Percentiles rank a stretch among this genome's conserved stretches.
phyloP scores from a whole-genome alignment of 768 basidiomycete genomes.

The Hypholoma fasciculare region DNA sequence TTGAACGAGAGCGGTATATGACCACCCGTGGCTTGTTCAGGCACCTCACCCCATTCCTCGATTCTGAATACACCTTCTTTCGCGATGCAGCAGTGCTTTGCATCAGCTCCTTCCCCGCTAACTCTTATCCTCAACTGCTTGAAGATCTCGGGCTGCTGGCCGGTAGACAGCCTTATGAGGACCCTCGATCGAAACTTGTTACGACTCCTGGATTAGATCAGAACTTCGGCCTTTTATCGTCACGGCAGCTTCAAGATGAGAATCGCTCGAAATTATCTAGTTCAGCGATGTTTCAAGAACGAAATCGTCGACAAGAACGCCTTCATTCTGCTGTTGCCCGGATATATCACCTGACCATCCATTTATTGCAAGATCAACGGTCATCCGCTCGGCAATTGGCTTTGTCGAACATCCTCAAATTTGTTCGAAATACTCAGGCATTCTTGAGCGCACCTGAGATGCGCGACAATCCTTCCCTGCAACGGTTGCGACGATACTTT shows the following conservation, averaged over 20 bases:
- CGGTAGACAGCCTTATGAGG: conserved; percentile 83
- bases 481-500: conserved; percentile 85
- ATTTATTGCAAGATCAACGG: conserved; percentile 68
- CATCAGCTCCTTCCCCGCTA: conserved; percentile 82
- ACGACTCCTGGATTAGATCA: conserved; percentile 37
- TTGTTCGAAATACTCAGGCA: conserved; percentile 78
- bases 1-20: conserved; percentile 80
- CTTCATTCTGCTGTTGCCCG: conserved; percentile 85
- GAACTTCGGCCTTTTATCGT: conserved; percentile 33
- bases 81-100: conserved; percentile 86
- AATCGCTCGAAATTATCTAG: conserved; percentile 46
- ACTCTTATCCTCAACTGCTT: conserved; percentile 75
- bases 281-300: conserved; percentile 44
- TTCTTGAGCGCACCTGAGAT: conserved; percentile 74
- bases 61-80: conserved; percentile 81
- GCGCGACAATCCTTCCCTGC: conserved; percentile 74
- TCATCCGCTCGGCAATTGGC: conserved; percentile 71
- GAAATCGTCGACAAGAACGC: conserved; percentile 72
- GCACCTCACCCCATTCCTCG: conserved; percentile 84
- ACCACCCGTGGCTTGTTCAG: conserved; percentile 83
- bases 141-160: conserved; percentile 83
- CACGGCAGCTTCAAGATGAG: conserved; percentile 71
- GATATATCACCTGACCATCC: conserved; percentile 86
- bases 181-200: conserved; percentile 47
- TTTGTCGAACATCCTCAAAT: conserved; percentile 79